These are phyloP conservation scores for Aleurites moluccanus DNA, from an alignment of 441 rosid genomes.

Conservation along the genomic window DNA sequence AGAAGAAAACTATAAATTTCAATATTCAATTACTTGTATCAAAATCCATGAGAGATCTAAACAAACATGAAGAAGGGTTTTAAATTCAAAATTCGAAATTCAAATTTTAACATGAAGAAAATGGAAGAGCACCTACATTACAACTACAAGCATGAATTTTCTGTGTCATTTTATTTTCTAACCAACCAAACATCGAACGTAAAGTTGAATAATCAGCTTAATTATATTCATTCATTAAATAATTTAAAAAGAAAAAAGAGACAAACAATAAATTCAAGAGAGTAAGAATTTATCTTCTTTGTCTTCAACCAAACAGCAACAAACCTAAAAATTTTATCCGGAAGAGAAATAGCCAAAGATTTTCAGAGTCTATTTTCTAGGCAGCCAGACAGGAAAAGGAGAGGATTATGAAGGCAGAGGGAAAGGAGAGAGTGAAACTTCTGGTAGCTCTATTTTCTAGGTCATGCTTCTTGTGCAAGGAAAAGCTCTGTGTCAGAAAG, in stretches of 20 bases:
- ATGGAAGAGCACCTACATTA: too few relatives aligned
- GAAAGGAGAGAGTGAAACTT: not conserved
- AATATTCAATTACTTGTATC: not conserved
- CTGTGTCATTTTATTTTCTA: not conserved
- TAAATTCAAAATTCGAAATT: not conserved
- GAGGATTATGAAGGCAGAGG: too few relatives aligned
- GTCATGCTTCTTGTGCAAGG: constrained; percentile 12
- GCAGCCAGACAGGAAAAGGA: constrained; percentile 10
- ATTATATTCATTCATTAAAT: not conserved
- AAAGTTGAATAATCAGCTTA: not conserved
- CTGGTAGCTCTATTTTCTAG: not conserved
- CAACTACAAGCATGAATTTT: not conserved
- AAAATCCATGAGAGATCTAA: not conserved
- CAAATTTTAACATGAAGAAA: not conserved
- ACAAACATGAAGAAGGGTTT: not conserved
- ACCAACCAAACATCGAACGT: not conserved
- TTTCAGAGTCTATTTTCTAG: not conserved
- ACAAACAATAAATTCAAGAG: too few relatives aligned
- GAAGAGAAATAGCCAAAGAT: not conserved
- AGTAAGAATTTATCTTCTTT: too few relatives aligned
- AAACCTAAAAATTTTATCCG: not conserved
- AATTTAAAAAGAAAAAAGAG: too few relatives aligned
- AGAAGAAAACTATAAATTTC: not conserved
- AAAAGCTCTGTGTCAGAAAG: not conserved
- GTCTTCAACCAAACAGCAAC: not conserved